Evolutionary conservation across 2,329 filamentous ascomycete genomes (phyloP), one percentile per base, ranked within the genome.

Genomic region (Byssoonygena ceratinophila): DNA sequence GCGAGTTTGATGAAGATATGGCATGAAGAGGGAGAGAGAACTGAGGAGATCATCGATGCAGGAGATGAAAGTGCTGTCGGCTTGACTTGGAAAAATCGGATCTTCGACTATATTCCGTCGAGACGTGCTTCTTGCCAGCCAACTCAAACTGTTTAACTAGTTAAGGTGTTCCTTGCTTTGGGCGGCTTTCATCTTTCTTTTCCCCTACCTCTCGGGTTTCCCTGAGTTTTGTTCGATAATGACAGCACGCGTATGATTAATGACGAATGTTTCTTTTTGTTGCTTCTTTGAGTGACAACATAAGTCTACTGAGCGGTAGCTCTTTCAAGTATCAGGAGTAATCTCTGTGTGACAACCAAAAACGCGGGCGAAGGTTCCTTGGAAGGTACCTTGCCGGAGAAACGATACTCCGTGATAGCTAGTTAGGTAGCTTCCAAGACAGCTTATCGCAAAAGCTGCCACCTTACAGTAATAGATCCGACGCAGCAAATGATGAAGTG

Each of bases 1-100:
- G 90, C 88, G 0, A 95, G 89, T 66, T 73, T 96, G 23, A 85
- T 92, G 48, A 89, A 86, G 70, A 68, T 94, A n/a, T 94, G 88
- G 87, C 79, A 91, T 59, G 83, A 87, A 58, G 84, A 94, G 69
- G 87, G 80, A 0, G 70, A 74, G 31, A 73, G 75, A 57, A 87
- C 86, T 0, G 75, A 74, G 9, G 84, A 92, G 65, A 76, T 81
- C 32, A 78, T 94, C 25, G 81, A 88, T 58, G 83, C 88, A 57
- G 61, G 61, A 1, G 82, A 81, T 62, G 78, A 81, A 52, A 72
- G 73, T 46, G 81, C 61, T 16, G 59, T 84, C 0, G 53, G 54
- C 18, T 46, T 56, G 54, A 63, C 60, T 14, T 94, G 88, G 88
- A 79, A 84, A 61, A 94, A 94, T 66, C 81, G 80, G 46, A 82